A percentile compares a stretch with the other conserved stretches of the same genome.
These are phyloP conservation scores for Teunomyces barrocoloradensis DNA, from an alignment of 805 yeast species.

Conservation along the genomic window DNA sequence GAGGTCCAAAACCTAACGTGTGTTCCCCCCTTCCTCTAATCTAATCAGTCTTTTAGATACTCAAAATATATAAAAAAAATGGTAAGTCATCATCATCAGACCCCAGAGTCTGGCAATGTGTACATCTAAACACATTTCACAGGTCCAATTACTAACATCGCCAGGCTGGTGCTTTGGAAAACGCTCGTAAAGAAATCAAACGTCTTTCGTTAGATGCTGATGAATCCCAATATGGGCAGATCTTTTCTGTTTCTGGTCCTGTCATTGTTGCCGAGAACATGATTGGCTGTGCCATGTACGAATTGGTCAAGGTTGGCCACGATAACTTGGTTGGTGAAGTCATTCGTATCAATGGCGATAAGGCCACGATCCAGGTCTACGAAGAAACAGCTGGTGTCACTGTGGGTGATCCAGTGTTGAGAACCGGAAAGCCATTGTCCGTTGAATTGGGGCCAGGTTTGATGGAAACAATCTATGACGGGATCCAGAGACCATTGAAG, in stretches of 20 bases:
- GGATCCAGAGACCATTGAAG: conserved; percentile 98
- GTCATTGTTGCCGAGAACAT: conserved; percentile 96
- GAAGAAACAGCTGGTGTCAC: conserved; percentile 99
- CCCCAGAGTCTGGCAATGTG: too few relatives aligned
- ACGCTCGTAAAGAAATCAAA: conserved; percentile 91
- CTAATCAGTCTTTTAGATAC: conserved; percentile 1
- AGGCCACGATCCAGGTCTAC: conserved; percentile 97
- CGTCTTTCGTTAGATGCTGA: conserved; percentile 68
- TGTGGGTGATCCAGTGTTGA: conserved; percentile 96
- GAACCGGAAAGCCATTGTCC: conserved; percentile 98
- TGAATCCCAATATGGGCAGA: conserved; percentile 82
- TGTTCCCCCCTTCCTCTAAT: background rate
- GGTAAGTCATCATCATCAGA: background rate
- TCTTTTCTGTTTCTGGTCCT: conserved; percentile 96
- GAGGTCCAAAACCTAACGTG: background rate
- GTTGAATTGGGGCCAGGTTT: conserved; percentile 99
- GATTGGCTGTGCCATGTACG: conserved; percentile 99
- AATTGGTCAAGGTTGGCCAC: conserved; percentile 96
- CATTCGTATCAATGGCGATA: conserved; percentile 93
- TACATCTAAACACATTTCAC: background rate
- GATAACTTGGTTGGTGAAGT: conserved; percentile 97
- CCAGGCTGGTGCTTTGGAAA: conserved; percentile 94
- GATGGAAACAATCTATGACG: conserved; percentile 98
- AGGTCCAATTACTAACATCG: conserved; percentile 17
- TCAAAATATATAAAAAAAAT: background rate